Evolutionary conservation across 169 alveolate genomes (phyloP), one percentile per base, ranked within the genome.

Genomic region (Amoebophrya sp.): DNA sequence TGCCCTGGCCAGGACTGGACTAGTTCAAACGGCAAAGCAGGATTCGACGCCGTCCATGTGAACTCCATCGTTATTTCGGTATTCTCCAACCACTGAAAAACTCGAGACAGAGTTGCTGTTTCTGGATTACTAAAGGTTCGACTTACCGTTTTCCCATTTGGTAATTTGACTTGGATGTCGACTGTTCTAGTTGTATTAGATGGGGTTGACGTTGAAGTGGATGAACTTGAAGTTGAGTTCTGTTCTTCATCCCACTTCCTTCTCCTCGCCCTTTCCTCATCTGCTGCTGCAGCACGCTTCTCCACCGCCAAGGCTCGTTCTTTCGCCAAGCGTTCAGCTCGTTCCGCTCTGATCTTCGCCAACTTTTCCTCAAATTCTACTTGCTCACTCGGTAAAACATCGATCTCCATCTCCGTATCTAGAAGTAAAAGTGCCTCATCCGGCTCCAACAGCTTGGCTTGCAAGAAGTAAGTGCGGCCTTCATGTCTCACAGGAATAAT

Each of bases 1-100:
- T 65, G 83, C 36, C 83, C 83, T 36, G 83, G 83, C 83, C 83
- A 65, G 36, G 83, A 65, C 26, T 65, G 83, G 39, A 65, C 83
- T 10, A 65, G 83, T 10, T 65, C 38, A 18, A 6, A 18, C 12
- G 0, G 3, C 65, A 12, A 18, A 6, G 65, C 65, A n/a, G n/a
- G n/a, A n/a, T n/a, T n/a, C 76, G 76, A 23, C 33, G 10, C 0
- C 36, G 39, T 29, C 38, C n/a, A 65, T 36, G 83, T 65, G 83
- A 6, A 65, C 83, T 65, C 83, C 36, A 65, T 6, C 26, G 83
- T 65, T 1, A 0, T 36, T 1, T 29, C 38, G 2, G 33, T 6
- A 36, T 65, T 1, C 38, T 1, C 0, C 83, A 65, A 65, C 83
- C 83, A 65, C 38, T 6, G 12, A 26, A 65, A 65, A 1, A 65